These are phyloP conservation scores for Perkinsela sp. DNA, from an alignment of 208 protist genomes.

Conservation along the genomic window DNA sequence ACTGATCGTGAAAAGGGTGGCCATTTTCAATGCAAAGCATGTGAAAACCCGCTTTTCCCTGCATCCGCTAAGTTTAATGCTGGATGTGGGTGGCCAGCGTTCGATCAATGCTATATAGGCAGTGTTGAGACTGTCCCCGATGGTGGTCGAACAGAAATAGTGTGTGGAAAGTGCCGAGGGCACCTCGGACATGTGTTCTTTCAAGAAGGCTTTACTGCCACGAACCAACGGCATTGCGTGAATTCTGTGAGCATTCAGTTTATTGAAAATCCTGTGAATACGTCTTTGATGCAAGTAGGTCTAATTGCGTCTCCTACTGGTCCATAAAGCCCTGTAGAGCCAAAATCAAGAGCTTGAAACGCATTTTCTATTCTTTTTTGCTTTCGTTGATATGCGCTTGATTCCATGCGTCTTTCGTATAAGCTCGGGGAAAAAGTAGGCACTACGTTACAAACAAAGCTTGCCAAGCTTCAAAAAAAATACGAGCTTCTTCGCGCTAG, in stretches of 20 bases:
- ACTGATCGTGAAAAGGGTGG: too few relatives aligned
- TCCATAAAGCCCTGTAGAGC: too few relatives aligned
- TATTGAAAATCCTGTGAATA: constrained; percentile 6
- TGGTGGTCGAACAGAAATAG: constrained; percentile 42
- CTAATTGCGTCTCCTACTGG: too few relatives aligned
- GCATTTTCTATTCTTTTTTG: too few relatives aligned
- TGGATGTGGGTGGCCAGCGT: constrained; percentile 57
- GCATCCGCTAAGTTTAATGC: constrained; percentile 54
- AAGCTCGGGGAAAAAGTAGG: too few relatives aligned
- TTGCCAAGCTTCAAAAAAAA: too few relatives aligned
- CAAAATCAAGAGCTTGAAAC: too few relatives aligned
- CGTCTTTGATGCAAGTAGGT: too few relatives aligned
- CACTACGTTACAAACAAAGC: too few relatives aligned
- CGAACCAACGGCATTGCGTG: constrained; percentile 65
- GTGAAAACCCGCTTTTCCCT: constrained; percentile 38
- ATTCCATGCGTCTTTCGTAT: too few relatives aligned
- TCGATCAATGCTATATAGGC: constrained; percentile 39
- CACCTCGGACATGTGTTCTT: constrained; percentile 73
- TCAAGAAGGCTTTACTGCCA: constrained; percentile 53
- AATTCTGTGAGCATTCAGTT: constrained; percentile 38
- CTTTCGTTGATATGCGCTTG: too few relatives aligned
- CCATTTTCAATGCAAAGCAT: constrained; percentile 35
- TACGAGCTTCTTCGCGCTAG: too few relatives aligned
- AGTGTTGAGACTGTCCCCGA: constrained; percentile 33
- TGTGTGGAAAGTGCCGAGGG: constrained; percentile 62